phyloP scores from a whole-genome alignment of 1,139 yeast genomes.

The Scheffersomyces quercinus region DNA sequence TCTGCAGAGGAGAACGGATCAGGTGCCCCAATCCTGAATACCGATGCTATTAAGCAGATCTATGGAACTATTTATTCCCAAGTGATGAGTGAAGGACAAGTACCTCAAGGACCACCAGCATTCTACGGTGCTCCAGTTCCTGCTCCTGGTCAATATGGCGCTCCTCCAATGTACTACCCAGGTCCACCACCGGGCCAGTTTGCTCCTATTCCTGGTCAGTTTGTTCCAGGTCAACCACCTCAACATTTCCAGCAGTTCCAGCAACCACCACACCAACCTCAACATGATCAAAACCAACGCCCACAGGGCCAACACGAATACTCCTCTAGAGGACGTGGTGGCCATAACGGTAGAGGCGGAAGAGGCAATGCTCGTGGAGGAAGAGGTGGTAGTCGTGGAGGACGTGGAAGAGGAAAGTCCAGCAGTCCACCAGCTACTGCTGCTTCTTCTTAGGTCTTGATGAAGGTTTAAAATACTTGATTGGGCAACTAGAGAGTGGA shows the following conservation, averaged over 20 bases:
- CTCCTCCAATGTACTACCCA: slow-evolving; percentile 3
- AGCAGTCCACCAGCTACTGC: no score
- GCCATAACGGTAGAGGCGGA: slow-evolving; percentile 23
- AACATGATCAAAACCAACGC: slow-evolving; percentile 8
- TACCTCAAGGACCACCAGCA: slow-evolving; percentile 13
- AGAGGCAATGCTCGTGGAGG: slow-evolving; percentile 28
- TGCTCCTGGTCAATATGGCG: slow-evolving; percentile 12
- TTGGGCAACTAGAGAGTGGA: no score
- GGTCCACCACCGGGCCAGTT: slow-evolving; percentile 1
- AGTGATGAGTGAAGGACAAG: slow-evolving; percentile 42
- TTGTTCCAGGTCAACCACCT: slow-evolving; percentile 21
- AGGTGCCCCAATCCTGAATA: slow-evolving; percentile 19
- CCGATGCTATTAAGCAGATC: slow-evolving; percentile 48
- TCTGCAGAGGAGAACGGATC: slow-evolving; percentile 19
- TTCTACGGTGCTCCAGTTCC: slow-evolving; percentile 15
- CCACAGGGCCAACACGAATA: slow-evolving; percentile 6
- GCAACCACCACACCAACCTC: slow-evolving; percentile 10
- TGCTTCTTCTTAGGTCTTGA: no score
- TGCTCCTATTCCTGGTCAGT: slow-evolving; percentile 17
- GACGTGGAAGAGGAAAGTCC: no score
- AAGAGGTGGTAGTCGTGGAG: slow-evolving; percentile 10
- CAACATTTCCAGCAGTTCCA: slow-evolving; percentile 13
- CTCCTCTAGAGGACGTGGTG: slow-evolving; percentile 23
- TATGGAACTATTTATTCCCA: slow-evolving; percentile 50
- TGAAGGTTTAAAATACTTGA: no score